Base-by-base conservation (phyloP, 2,329 filamentous ascomycete genomes). In the Penicillium sp. region DNA sequence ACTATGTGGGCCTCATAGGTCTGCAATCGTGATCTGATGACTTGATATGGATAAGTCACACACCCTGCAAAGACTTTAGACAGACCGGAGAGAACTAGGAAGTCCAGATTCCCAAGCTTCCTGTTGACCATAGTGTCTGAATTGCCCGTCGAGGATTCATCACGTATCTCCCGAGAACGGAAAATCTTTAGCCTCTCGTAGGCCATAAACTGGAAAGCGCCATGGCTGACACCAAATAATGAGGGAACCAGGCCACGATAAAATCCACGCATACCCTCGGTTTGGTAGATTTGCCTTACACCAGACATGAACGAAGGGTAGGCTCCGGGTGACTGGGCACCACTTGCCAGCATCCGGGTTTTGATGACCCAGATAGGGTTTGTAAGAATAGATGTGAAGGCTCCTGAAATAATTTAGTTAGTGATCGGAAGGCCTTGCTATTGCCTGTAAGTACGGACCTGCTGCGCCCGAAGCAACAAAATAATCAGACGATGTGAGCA, bases 301-400 rank as follows among this genome's bases (percentile, higher is more conserved):
- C 95, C 95, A 52, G 88, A 84, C 66, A 83, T 79, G 82, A 97
- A 91, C 66, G 86, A 89, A 16, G 86, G 84, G 77, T 99, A 99
- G 1, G 94, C 95, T 14, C 92, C 92, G 1, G 84, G 85, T 6
- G 87, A 84, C 57, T 85, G 82, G 53, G 86, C 85, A 67, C 95
- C 91, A 4, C 91, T 93, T 33, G 93, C 92, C 26, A 98, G 83
- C 93, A 99, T 98, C 65, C 95, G 90, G 8, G 94, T 98, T 82
- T 98, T 98, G 75, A 99, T 87, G 2, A 99, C 95, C 95, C 95
- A 99, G 70, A 99, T 89, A 2, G 95, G 95, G 75, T 98, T 98
- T 33, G 95, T 98, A 66, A 94, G 83, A 33, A 91, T 79, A 46
- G 93, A 90, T 1, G 93, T 96, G 43, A 91, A 77, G 19, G 89